A percentile compares a stretch with the other conserved stretches of the same genome.
Conservation (phyloP, 2,329 filamentous ascomycete genomes). For the Chaetomium sp. region DNA sequence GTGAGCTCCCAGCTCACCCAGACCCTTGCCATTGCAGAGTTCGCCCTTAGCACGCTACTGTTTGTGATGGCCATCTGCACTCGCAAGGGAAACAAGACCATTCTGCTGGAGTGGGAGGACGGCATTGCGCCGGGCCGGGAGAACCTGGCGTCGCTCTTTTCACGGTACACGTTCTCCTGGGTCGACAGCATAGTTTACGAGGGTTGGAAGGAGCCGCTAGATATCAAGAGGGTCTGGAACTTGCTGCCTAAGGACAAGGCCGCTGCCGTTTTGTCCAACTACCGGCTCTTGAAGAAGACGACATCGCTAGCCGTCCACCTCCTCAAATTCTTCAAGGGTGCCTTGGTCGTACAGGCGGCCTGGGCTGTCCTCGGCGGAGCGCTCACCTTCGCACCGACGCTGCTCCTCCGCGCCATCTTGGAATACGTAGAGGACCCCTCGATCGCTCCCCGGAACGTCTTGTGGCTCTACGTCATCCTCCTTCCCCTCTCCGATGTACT, state of each 20-base stretch:
- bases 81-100: conserved; percentile 84
- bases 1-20: conserved; percentile 57
- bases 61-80: conserved; percentile 72
- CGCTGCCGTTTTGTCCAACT: conserved; percentile 68
- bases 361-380: conserved; percentile 76
- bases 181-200: conserved; percentile 83
- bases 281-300: conserved; percentile 79
- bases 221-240: conserved; percentile 88
- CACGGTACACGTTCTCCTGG: conserved; percentile 83
- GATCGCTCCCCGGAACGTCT: conserved; percentile 70
- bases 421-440: conserved; percentile 86
- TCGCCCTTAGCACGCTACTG: conserved; percentile 66
- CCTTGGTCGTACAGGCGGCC: conserved; percentile 67
- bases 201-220: conserved; percentile 78
- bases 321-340: conserved; percentile 73
- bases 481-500: conserved; percentile 77
- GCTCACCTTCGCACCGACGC: conserved; percentile 84
- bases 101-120: conserved; percentile 82
- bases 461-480: conserved; percentile 92
- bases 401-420: conserved; percentile 84
- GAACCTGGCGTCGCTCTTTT: conserved; percentile 81
- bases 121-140: conserved; percentile 82
- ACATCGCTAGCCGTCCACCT: conserved; percentile 72
- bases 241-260: conserved; percentile 83
- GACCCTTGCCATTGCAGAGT: conserved; percentile 64